Percentiles rank a stretch among this genome's conserved stretches.
phyloP scores from a whole-genome alignment of 768 basidiomycete genomes.

The Dendrothele bispora region DNA sequence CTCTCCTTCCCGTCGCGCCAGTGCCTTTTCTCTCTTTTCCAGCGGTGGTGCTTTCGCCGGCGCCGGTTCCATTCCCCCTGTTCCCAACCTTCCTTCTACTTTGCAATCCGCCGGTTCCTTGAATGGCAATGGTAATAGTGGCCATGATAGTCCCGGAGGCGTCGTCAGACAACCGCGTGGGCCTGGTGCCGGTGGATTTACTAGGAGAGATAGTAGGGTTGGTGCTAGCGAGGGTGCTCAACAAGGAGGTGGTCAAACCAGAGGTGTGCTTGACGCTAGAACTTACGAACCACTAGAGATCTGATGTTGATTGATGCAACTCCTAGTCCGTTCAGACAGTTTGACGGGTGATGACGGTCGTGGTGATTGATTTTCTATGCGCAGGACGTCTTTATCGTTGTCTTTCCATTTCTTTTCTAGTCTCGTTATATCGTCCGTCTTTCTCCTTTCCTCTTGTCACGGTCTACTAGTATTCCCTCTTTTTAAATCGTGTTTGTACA shows the following conservation, averaged over 20 bases:
- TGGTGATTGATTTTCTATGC: slow-evolving; percentile 31
- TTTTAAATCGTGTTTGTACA: too few relatives aligned
- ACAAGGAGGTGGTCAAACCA: slow-evolving; percentile 45
- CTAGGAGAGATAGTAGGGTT: slow-evolving; percentile 60
- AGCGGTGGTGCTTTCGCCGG: slow-evolving; percentile 48
- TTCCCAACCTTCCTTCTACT: slow-evolving; percentile 70
- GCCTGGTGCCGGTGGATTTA: slow-evolving; percentile 77
- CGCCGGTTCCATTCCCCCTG: slow-evolving; percentile 62
- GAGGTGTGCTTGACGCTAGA: slow-evolving; percentile 79
- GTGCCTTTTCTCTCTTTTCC: slow-evolving; percentile 71
- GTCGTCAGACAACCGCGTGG: slow-evolving; percentile 87
- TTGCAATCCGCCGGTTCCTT: slow-evolving; percentile 43
- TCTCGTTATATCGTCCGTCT: too few relatives aligned
- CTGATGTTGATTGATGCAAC: slow-evolving; percentile 41
- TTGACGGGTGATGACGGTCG: slow-evolving; percentile 45
- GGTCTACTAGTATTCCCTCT: too few relatives aligned
- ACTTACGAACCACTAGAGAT: slow-evolving; percentile 88
- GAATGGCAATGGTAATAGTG: slow-evolving; percentile 36
- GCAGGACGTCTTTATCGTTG: slow-evolving; percentile 13
- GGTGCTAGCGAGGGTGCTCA: slow-evolving; percentile 43
- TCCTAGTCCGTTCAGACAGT: slow-evolving; percentile 42
- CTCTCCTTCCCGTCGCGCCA: slow-evolving; percentile 77
- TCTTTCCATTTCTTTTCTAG: slow-evolving; percentile 15
- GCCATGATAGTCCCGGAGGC: slow-evolving; percentile 43
- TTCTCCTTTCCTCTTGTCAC: too few relatives aligned